A percentile compares a stretch with the other conserved stretches of the same genome.
Evolutionary conservation across 331 rosid species (phyloP).

Genomic region (Rosa hybrid): DNA sequence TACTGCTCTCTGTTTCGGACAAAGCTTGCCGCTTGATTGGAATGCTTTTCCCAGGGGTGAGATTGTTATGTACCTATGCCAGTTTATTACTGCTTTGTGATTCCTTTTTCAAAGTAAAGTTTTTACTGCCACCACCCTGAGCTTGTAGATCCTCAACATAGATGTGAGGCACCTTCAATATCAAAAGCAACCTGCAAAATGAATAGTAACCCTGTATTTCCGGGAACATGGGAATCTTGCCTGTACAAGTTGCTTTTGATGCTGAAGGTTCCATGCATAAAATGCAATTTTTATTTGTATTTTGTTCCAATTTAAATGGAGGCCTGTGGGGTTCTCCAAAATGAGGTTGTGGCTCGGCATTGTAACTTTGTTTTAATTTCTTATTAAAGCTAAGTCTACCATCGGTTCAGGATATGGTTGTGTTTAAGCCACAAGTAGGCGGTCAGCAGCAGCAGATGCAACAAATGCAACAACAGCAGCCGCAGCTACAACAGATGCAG

Average conservation of each 20-base stretch:
- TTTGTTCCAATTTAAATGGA: background rate
- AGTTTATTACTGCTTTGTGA: background rate
- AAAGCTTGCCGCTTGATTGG: slow-evolving; percentile 95
- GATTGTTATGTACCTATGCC: slow-evolving; percentile 20
- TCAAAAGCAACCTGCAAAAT: slow-evolving; percentile 16
- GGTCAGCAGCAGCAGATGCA: slow-evolving; percentile 80
- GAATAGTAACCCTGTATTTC: background rate
- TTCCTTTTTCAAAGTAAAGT: background rate
- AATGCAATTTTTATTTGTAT: background rate
- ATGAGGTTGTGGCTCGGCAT: slow-evolving; percentile 20
- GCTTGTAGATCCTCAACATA: slow-evolving; percentile 20
- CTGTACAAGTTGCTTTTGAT: slow-evolving; percentile 15
- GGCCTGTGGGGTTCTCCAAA: slow-evolving; percentile 17
- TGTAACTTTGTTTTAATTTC: slow-evolving; percentile 15
- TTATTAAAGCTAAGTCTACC: slow-evolving; percentile 22
- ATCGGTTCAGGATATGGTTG: slow-evolving; percentile 84
- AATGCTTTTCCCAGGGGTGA: slow-evolving; percentile 99
- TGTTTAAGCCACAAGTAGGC: slow-evolving; percentile 82
- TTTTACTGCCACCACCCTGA: slow-evolving; percentile 9
- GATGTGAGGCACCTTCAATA: slow-evolving; percentile 15
- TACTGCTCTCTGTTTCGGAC: slow-evolving; percentile 92
- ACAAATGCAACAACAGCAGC: slow-evolving; percentile 28
- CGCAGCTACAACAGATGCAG: slow-evolving; percentile 52
- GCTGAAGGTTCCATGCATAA: slow-evolving; percentile 19
- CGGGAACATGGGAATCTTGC: background rate